Conservation (phyloP, 2,329 filamentous ascomycete species). For the Fusarium buharicum region DNA sequence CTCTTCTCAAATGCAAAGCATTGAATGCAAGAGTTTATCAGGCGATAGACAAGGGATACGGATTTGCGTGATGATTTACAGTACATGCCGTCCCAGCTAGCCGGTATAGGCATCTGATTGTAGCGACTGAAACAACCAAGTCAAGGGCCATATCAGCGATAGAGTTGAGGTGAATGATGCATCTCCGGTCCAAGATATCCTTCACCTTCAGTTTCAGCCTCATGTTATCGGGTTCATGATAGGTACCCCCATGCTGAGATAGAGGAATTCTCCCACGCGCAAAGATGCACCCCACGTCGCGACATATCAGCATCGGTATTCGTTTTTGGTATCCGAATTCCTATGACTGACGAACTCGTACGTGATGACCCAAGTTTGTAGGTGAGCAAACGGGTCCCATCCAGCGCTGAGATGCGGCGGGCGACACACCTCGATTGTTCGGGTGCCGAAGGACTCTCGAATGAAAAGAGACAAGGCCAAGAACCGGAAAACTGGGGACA, state of each 20-base stretch:
- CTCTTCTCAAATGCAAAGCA: neutral
- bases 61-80: conserved; percentile 31
- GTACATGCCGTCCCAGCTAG: conserved; percentile 24
- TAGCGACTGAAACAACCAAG: too few relatives aligned
- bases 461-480: conserved; percentile 9
- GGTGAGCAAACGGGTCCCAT: conserved; percentile 5
- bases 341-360: conserved; percentile 14
- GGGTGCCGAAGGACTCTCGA: conserved; percentile 14
- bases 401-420: neutral
- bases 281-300: conserved; percentile 34
- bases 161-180: conserved; percentile 2
- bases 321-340: conserved; percentile 13
- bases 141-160: neutral
- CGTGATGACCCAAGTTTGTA: conserved; percentile 4
- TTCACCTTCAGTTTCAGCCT: conserved; percentile 18
- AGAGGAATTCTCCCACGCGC: neutral
- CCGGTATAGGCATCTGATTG: conserved; percentile 9
- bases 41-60: conserved; percentile 13
- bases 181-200: conserved; percentile 5
- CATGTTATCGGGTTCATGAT: conserved; percentile 11
- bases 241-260: conserved; percentile 16
- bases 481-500: neutral
- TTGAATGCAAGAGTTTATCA: conserved; percentile 11
- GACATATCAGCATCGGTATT: conserved; percentile 24
- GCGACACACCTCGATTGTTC: conserved; percentile 1